Percentiles rank a stretch among this genome's conserved stretches.
Evolutionary conservation across 2,329 filamentous ascomycete species (phyloP).

Genomic region (Xylariomycetidae sp.): DNA sequence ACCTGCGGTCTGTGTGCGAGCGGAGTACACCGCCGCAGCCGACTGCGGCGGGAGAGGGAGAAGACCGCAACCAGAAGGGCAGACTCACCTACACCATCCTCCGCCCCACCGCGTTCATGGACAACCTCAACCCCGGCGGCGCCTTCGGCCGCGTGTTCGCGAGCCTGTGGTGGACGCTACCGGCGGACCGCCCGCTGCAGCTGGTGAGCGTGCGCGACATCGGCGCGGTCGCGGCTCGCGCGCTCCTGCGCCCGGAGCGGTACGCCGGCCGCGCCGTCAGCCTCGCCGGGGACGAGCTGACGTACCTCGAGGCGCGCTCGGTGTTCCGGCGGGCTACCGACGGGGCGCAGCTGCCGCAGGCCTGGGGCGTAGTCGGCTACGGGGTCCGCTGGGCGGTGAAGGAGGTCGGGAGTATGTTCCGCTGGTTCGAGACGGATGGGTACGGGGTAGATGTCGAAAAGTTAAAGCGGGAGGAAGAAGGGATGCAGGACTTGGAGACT

Average conservation of each 20-base stretch:
- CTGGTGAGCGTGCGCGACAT: constrained; percentile 34
- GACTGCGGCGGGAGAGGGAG: constrained; percentile 13
- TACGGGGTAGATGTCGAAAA: constrained; percentile 34
- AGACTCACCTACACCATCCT: constrained; percentile 36
- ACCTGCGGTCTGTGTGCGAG: constrained; percentile 40
- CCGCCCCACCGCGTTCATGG: constrained; percentile 36
- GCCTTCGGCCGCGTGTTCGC: constrained; percentile 27
- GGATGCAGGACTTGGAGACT: constrained; percentile 30
- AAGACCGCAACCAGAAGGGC: constrained; percentile 11
- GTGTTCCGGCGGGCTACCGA: constrained; percentile 21
- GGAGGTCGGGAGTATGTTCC: constrained; percentile 32
- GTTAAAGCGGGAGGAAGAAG: constrained; percentile 23
- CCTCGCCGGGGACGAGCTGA: constrained; percentile 30
- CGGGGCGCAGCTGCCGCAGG: constrained; percentile 27
- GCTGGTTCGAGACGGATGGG: constrained; percentile 34
- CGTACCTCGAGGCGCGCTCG: constrained; percentile 25
- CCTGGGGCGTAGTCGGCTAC: constrained; percentile 25
- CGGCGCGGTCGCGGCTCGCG: constrained; percentile 30
- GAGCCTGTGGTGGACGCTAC: constrained; percentile 26
- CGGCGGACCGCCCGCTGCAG: constrained; percentile 28
- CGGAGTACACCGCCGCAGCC: no score
- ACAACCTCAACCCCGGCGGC: constrained; percentile 32
- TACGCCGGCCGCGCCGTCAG: constrained; percentile 29
- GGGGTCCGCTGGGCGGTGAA: constrained; percentile 22
- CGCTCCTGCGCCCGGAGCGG: constrained; percentile 21